phyloP scores from a whole-genome alignment of 148 eudicot species.

The Vaccinium corymbosum region DNA sequence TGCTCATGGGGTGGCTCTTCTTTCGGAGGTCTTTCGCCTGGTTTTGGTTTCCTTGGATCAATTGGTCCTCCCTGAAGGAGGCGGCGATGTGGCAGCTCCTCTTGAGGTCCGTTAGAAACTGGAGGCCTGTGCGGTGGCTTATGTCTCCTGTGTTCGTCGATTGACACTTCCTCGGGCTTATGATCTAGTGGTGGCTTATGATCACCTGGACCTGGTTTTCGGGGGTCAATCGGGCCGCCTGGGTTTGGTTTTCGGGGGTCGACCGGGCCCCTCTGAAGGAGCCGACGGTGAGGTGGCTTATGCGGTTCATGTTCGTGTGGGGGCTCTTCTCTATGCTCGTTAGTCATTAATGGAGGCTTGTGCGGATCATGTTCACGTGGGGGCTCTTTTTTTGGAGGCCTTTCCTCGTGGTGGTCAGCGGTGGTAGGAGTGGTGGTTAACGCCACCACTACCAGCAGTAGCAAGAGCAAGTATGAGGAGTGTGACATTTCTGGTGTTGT shows the following conservation, averaged over 20 bases:
- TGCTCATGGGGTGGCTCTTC: background rate
- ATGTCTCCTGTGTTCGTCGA: background rate
- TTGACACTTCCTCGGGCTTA: background rate
- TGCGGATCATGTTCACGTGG: background rate
- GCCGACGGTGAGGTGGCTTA: conserved; percentile 17
- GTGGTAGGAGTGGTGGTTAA: background rate
- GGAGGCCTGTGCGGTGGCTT: background rate
- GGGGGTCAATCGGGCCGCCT: background rate
- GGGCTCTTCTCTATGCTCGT: background rate
- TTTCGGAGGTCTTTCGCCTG: background rate
- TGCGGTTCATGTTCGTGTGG: background rate
- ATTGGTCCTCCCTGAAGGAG: too few species aligned
- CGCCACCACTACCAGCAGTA: background rate
- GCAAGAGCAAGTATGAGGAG: background rate
- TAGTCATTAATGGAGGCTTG: too few species aligned
- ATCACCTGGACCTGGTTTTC: background rate
- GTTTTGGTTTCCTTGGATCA: too few species aligned
- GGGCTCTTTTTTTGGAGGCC: background rate
- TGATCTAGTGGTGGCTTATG: background rate
- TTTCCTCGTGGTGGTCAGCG: background rate
- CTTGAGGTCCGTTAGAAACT: background rate
- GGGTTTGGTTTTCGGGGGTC: background rate
- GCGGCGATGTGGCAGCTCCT: too few species aligned
- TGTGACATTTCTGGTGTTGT: conserved; percentile 1
- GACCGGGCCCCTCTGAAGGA: background rate